Evolutionary conservation across 2,329 filamentous ascomycete species (phyloP).

Genomic region (Botryosphaeria dothidea): DNA sequence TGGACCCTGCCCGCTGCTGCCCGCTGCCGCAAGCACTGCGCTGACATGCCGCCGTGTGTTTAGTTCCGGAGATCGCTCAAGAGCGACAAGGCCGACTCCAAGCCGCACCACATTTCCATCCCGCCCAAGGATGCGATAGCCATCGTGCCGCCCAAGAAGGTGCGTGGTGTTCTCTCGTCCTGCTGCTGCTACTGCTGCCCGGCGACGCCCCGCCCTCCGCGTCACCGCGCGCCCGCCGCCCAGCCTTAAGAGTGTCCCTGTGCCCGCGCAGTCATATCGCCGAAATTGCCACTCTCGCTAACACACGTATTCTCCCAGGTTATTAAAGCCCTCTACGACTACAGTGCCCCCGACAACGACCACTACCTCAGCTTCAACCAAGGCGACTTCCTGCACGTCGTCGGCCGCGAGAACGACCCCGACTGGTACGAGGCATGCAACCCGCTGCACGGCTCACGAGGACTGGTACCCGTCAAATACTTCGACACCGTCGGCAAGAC

Average conservation of each 20-base stretch:
- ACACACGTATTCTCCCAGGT: constrained; percentile 60
- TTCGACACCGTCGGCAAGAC: constrained; percentile 92
- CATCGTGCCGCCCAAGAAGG: constrained; percentile 92
- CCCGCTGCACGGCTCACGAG: constrained; percentile 82
- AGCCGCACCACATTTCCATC: constrained; percentile 73
- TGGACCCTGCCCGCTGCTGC: constrained; percentile 11
- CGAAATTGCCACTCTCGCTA: constrained; percentile 24
- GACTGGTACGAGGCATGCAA: constrained; percentile 99
- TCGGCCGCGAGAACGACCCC: constrained; percentile 87
- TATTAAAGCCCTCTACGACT: constrained; percentile 95
- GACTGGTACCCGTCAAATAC: constrained; percentile 89
- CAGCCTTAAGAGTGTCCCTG: constrained; percentile 19
- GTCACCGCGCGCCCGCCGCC: constrained; percentile 16
- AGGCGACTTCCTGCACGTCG: constrained; percentile 97
- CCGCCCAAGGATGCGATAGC: constrained; percentile 83
- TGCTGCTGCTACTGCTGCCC: background rate
- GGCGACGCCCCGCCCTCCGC: constrained; percentile 5
- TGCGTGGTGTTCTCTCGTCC: constrained; percentile 45
- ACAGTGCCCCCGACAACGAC: constrained; percentile 66
- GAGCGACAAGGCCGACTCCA: constrained; percentile 73
- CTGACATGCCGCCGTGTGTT: constrained; percentile 13
- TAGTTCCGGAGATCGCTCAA: constrained; percentile 83
- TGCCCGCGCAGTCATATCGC: constrained; percentile 20
- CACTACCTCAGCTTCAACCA: constrained; percentile 81
- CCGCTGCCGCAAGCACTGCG: background rate